phyloP scores from a whole-genome alignment of 192 early-diverging fungal species.

The Ramicandelaber brevisporus region DNA sequence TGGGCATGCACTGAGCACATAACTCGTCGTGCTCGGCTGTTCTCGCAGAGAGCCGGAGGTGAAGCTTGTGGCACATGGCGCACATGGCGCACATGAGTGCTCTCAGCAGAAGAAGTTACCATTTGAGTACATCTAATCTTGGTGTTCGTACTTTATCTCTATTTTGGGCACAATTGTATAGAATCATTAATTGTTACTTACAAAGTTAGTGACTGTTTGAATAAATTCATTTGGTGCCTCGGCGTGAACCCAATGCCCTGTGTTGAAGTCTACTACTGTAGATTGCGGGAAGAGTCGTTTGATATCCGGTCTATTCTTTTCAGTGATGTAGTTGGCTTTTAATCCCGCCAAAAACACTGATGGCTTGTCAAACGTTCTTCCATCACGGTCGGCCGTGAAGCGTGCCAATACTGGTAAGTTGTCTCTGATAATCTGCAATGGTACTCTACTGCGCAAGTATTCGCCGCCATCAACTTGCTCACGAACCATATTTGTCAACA shows the following conservation, averaged over 20 bases:
- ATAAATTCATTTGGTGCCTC: slow-evolving; percentile 43
- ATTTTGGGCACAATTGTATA: too few relatives aligned
- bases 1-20: too few relatives aligned
- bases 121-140: too few relatives aligned
- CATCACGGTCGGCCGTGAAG: slow-evolving; percentile 15
- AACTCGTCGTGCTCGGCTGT: too few relatives aligned
- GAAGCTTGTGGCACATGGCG: too few relatives aligned
- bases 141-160: too few relatives aligned
- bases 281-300: slow-evolving; percentile 41
- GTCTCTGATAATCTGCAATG: slow-evolving; percentile 34
- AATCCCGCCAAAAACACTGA: slow-evolving; percentile 65
- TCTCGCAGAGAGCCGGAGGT: too few relatives aligned
- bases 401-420: slow-evolving; percentile 21
- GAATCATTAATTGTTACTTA: too few relatives aligned
- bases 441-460: too few relatives aligned
- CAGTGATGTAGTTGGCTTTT: slow-evolving; percentile 35
- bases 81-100: too few relatives aligned
- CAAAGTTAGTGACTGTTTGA: slow-evolving; percentile 22
- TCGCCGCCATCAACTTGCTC: too few relatives aligned
- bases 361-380: slow-evolving; percentile 22
- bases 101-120: too few relatives aligned
- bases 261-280: slow-evolving; percentile 33
- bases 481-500: slow-evolving; percentile 86
- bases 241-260: slow-evolving; percentile 84
- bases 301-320: slow-evolving; percentile 25